phyloP scores from a whole-genome alignment of 129 eudicot species.

The Flaveria linearis region DNA sequence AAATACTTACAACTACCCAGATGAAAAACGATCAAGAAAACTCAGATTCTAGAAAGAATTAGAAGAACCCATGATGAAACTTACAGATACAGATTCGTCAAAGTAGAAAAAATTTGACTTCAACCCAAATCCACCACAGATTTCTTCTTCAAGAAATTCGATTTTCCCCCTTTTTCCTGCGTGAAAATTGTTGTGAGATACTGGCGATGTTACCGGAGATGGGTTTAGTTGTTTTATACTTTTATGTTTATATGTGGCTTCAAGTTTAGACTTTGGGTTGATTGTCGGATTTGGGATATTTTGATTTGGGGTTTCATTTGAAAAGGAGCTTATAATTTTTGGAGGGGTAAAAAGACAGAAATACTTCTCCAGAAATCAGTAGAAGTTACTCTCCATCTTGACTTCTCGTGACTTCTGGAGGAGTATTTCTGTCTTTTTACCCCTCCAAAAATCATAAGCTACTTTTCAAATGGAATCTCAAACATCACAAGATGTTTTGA shows the following conservation, averaged over 20 bases:
- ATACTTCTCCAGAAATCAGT: no score
- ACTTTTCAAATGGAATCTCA: no score
- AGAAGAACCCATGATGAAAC: slow-evolving; percentile 13
- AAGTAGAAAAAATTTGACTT: slow-evolving; percentile 29
- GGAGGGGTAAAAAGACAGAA: no score
- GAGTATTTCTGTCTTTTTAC: no score
- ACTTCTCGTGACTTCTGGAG: no score
- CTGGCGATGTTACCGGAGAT: not conserved
- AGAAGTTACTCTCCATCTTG: no score
- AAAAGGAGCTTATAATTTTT: no score
- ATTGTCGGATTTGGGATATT: slow-evolving; percentile 29
- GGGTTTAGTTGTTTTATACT: slow-evolving; percentile 7
- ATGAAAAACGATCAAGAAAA: slow-evolving; percentile 14
- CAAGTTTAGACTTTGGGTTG: slow-evolving; percentile 33
- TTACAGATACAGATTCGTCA: slow-evolving; percentile 32
- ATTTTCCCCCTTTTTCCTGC: slow-evolving; percentile 4
- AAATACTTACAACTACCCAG: slow-evolving; percentile 20
- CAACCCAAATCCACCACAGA: slow-evolving; percentile 12
- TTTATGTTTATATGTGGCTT: slow-evolving; percentile 14
- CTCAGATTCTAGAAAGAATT: not conserved
- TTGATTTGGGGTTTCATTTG: no score
- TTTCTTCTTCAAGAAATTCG: slow-evolving; percentile 1
- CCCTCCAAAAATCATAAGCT: no score
- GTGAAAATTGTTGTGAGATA: no score
- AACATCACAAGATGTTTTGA: no score